These are phyloP conservation scores for Bertia moriformis DNA, from an alignment of 2,329 filamentous ascomycete species.

Conservation along the genomic window DNA sequence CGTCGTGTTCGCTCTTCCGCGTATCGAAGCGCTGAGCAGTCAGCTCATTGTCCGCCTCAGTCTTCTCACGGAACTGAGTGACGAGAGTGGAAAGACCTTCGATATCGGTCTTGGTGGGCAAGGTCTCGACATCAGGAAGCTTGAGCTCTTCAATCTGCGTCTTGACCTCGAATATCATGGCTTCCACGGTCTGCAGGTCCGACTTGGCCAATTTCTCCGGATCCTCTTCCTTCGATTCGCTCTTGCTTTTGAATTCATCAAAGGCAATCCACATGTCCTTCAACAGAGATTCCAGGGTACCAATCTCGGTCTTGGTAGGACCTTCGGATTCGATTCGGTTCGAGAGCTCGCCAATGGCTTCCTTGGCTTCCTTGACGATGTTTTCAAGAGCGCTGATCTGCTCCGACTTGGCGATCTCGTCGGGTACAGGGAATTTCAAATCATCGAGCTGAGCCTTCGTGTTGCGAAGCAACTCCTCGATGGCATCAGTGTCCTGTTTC, in stretches of 20 bases:
- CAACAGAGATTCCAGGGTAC: slow-evolving; percentile 41
- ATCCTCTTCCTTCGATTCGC: slow-evolving; percentile 11
- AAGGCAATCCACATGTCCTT: slow-evolving; percentile 44
- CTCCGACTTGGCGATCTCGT: slow-evolving; percentile 36
- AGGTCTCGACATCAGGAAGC: slow-evolving; percentile 35
- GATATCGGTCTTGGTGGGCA: slow-evolving; percentile 43
- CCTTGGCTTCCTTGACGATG: slow-evolving; percentile 38
- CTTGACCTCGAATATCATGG: slow-evolving; percentile 49
- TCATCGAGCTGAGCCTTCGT: slow-evolving; percentile 51
- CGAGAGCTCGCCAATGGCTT: slow-evolving; percentile 36
- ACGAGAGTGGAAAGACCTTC: slow-evolving; percentile 41
- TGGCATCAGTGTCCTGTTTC: slow-evolving; percentile 50
- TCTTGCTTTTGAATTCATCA: slow-evolving; percentile 24
- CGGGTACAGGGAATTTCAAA: slow-evolving; percentile 20
- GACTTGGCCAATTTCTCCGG: slow-evolving; percentile 33
- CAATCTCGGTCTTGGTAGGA: slow-evolving; percentile 44
- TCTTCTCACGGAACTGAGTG: slow-evolving; percentile 40
- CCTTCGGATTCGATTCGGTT: slow-evolving; percentile 33
- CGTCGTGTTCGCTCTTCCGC: slow-evolving; percentile 45
- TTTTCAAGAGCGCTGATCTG: slow-evolving; percentile 42
- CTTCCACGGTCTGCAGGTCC: slow-evolving; percentile 42
- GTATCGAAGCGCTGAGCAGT: slow-evolving; percentile 51
- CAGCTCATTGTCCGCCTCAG: slow-evolving; percentile 36
- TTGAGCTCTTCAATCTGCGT: slow-evolving; percentile 40
- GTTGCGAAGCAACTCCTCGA: slow-evolving; percentile 45